These are phyloP conservation scores for Austropuccinia psidii DNA, from an alignment of 1,284 basidiomycete species.

Conservation along the genomic window DNA sequence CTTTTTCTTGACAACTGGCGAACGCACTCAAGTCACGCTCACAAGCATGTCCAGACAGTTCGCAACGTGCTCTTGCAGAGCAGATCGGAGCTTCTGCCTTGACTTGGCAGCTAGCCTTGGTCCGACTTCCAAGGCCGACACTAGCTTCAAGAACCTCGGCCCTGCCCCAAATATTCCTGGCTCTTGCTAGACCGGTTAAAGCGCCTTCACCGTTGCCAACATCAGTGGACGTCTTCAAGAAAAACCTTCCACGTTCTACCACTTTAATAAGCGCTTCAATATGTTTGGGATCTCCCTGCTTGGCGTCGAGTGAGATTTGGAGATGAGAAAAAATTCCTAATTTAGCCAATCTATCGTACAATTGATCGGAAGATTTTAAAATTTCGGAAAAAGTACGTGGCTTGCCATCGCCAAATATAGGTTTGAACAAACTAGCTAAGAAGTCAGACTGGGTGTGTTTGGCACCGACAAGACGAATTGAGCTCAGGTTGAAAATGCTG, in stretches of 20 bases:
- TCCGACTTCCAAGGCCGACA: slow-evolving; percentile 77
- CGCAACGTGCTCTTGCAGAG: slow-evolving; percentile 52
- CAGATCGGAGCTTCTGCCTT: slow-evolving; percentile 56
- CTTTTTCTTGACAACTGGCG: slow-evolving; percentile 62
- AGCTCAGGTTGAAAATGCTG: slow-evolving; percentile 52
- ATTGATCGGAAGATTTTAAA: slow-evolving; percentile 59
- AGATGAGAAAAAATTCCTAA: slow-evolving; percentile 70
- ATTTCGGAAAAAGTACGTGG: slow-evolving; percentile 56
- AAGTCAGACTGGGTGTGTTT: slow-evolving; percentile 67
- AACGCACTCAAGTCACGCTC: slow-evolving; percentile 64
- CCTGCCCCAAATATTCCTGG: slow-evolving; percentile 83
- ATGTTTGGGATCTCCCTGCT: slow-evolving; percentile 59
- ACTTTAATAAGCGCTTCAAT: slow-evolving; percentile 78
- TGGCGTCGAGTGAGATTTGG: slow-evolving; percentile 63
- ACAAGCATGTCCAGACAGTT: slow-evolving; percentile 58
- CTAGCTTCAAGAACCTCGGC: slow-evolving; percentile 81
- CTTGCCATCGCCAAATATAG: slow-evolving; percentile 52
- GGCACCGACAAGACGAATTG: slow-evolving; percentile 73
- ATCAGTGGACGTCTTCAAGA: slow-evolving; percentile 79
- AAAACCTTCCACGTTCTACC: slow-evolving; percentile 68
- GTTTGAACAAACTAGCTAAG: slow-evolving; percentile 66
- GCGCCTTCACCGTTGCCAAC: slow-evolving; percentile 88
- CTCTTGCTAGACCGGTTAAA: slow-evolving; percentile 70
- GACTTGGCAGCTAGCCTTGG: slow-evolving; percentile 70
- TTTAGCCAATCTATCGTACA: slow-evolving; percentile 59